Evolutionary conservation across 306 rosid species (phyloP).

Genomic region (Acacia acuminata): DNA sequence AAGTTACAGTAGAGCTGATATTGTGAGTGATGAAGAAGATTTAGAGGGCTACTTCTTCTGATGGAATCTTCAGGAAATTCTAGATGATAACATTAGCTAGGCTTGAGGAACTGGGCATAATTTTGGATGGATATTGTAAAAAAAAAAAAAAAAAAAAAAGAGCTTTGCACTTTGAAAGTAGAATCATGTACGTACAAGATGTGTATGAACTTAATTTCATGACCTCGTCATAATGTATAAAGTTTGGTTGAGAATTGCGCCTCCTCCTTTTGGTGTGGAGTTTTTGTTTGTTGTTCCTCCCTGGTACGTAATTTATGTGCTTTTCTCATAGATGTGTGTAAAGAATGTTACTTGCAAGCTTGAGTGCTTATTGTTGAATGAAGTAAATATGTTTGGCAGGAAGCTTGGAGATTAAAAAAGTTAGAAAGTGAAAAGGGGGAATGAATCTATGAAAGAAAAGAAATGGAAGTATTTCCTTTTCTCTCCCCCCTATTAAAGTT

Average conservation of each 20-base stretch:
- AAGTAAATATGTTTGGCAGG: not conserved
- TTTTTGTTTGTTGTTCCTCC: not conserved
- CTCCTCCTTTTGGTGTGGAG: not conserved
- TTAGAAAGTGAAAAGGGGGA: not conserved
- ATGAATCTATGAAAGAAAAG: not conserved
- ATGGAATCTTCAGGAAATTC: slow-evolving; percentile 34
- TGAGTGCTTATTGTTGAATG: not conserved
- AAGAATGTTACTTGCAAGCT: not conserved
- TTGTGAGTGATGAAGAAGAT: slow-evolving; percentile 49
- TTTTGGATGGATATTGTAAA: not conserved
- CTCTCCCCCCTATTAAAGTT: not conserved
- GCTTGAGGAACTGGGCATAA: not conserved
- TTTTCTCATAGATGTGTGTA: not conserved
- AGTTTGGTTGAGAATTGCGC: not conserved
- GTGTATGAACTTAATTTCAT: not conserved
- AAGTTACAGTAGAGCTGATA: slow-evolving; percentile 42
- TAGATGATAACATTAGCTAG: not conserved
- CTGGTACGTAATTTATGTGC: not conserved
- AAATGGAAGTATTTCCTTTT: not conserved
- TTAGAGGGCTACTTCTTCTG: slow-evolving; percentile 35
- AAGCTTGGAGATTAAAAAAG: not conserved
- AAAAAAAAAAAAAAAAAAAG: not conserved
- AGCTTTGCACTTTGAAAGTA: not conserved
- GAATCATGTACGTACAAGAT: not conserved
- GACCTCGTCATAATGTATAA: not conserved